phyloP scores from a whole-genome alignment of 306 rosid species.

The Nissolia schottii region DNA sequence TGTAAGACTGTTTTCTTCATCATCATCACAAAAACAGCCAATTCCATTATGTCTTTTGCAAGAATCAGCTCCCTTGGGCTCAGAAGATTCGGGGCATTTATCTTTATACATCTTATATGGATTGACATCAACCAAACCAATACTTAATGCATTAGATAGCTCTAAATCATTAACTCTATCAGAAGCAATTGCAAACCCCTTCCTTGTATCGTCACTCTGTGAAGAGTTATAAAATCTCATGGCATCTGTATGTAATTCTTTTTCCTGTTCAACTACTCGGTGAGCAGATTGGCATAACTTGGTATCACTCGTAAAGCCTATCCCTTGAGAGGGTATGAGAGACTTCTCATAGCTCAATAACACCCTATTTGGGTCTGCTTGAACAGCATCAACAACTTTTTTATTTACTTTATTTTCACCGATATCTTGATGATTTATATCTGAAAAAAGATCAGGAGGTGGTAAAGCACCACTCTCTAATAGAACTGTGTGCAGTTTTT shows the following conservation, averaged over 20 bases:
- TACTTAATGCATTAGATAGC: constrained; percentile 12
- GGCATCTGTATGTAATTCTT: constrained; percentile 26
- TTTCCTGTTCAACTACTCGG: constrained; percentile 18
- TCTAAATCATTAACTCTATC: too few species aligned
- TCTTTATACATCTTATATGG: constrained; percentile 37
- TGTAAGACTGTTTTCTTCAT: constrained; percentile 34
- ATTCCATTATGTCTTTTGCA: constrained; percentile 25
- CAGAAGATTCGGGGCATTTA: constrained; percentile 24
- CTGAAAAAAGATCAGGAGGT: constrained; percentile 82
- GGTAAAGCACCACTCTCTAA: constrained; percentile 93
- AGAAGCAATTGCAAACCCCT: constrained; percentile 35
- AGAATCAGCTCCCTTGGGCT: constrained; percentile 21
- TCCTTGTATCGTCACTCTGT: constrained; percentile 28
- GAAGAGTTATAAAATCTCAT: constrained; percentile 23
- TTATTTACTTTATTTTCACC: constrained; percentile 37
- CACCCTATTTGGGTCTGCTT: constrained; percentile 35
- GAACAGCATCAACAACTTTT: constrained; percentile 37
- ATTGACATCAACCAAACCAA: constrained; percentile 24
- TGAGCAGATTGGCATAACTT: constrained; percentile 22
- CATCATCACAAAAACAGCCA: constrained; percentile 29
- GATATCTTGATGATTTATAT: constrained; percentile 52
- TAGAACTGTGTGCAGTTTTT: constrained; percentile 76
- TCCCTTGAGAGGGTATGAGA: constrained; percentile 31
- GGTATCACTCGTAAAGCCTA: constrained; percentile 16
- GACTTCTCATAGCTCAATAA: constrained; percentile 41